A percentile compares a stretch with the other conserved stretches of the same genome.
These are phyloP conservation scores for Auriculariales sp. DNA, from an alignment of 768 basidiomycete species.

Conservation along the genomic window DNA sequence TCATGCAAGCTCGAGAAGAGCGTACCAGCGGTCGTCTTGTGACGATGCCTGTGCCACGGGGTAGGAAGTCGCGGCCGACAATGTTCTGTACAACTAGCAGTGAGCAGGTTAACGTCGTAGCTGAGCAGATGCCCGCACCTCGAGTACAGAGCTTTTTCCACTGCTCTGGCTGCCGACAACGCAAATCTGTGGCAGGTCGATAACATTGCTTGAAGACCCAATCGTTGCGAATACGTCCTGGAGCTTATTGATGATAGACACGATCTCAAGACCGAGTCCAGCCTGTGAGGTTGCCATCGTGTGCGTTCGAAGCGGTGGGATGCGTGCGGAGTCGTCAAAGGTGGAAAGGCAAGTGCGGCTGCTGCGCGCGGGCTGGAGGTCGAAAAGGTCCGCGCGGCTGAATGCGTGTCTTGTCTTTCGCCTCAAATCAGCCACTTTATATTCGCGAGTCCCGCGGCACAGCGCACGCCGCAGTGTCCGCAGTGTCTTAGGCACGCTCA, in stretches of 20 bases:
- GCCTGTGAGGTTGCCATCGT: not conserved
- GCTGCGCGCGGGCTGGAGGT: too few species aligned
- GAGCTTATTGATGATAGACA: constrained; percentile 71
- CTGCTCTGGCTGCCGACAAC: constrained; percentile 86
- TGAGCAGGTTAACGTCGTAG: not conserved
- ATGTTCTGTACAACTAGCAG: constrained; percentile 59
- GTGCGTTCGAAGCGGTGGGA: too few species aligned
- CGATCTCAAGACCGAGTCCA: constrained; percentile 68
- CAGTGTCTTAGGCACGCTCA: too few species aligned
- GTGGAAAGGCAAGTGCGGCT: too few species aligned
- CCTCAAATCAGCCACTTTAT: too few species aligned
- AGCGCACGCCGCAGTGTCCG: too few species aligned
- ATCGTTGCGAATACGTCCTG: constrained; percentile 84
- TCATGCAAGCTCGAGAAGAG: too few species aligned
- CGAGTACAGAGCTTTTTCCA: constrained; percentile 85
- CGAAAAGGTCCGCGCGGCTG: too few species aligned
- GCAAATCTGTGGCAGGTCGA: constrained; percentile 87
- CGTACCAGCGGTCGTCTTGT: constrained; percentile 88
- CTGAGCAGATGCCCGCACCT: constrained; percentile 34
- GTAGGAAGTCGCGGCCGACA: constrained; percentile 94
- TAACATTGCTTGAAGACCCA: constrained; percentile 58
- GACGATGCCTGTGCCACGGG: constrained; percentile 97
- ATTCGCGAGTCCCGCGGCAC: too few species aligned
- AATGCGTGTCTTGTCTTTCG: too few species aligned
- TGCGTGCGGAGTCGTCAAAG: too few species aligned